Conservation (phyloP, 345 rosid genomes). For the Psidium friedrichsthalianum region DNA sequence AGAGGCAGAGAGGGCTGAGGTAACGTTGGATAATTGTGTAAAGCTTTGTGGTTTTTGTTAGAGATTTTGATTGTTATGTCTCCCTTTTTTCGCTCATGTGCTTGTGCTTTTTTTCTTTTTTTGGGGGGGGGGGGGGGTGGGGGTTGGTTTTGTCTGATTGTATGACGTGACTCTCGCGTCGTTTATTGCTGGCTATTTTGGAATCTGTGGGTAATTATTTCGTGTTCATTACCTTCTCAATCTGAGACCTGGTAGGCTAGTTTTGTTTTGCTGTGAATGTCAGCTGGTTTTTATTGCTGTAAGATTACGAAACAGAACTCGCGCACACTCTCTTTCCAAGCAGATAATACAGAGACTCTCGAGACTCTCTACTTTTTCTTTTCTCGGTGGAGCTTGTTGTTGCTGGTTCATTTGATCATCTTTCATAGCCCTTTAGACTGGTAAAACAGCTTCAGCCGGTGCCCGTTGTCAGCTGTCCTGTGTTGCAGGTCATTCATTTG, state of each 20-base stretch:
- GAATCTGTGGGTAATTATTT: slow-evolving; percentile 4
- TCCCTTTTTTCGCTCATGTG: not conserved
- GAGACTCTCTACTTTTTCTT: not conserved
- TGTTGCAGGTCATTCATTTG: not conserved
- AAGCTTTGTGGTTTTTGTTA: not conserved
- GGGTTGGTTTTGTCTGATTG: slow-evolving; percentile 2
- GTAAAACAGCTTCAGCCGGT: not conserved
- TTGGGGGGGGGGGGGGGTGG: not conserved
- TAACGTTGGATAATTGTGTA: not conserved
- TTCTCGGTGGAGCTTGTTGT: not conserved
- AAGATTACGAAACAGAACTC: not conserved
- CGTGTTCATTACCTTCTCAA: not conserved
- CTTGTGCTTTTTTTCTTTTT: too few species aligned
- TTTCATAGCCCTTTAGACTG: not conserved
- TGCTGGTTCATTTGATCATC: not conserved
- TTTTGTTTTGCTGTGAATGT: not conserved
- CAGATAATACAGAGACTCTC: not conserved
- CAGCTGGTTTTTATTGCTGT: not conserved
- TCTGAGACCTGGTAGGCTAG: not conserved
- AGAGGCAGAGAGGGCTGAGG: not conserved
- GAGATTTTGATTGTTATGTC: not conserved
- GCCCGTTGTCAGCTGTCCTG: not conserved
- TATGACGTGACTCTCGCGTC: slow-evolving; percentile 14
- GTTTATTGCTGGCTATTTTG: slow-evolving; percentile 5
- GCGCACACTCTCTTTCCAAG: not conserved